These are phyloP conservation scores for Talaromyces amestolkiae DNA, from an alignment of 2,329 filamentous ascomycete genomes.

Conservation along the genomic window DNA sequence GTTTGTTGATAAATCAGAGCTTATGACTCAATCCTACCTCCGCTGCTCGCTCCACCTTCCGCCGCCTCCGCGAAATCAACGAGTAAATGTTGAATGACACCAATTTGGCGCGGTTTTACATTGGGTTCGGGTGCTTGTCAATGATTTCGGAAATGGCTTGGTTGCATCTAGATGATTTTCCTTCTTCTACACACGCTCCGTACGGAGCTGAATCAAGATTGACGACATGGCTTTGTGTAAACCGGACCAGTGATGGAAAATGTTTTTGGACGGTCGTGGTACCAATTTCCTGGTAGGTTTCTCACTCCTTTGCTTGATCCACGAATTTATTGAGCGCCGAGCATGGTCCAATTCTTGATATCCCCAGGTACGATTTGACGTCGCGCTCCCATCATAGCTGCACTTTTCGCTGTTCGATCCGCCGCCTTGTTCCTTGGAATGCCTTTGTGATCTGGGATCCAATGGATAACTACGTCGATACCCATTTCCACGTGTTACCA, in stretches of 20 bases:
- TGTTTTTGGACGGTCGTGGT: not conserved
- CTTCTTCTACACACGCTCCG: not conserved
- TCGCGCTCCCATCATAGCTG: not conserved
- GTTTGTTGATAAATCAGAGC: not conserved
- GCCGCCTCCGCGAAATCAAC: slow-evolving; percentile 94
- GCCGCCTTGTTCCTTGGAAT: not conserved
- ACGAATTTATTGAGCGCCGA: not conserved
- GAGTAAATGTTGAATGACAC: slow-evolving; percentile 54
- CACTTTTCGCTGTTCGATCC: not conserved
- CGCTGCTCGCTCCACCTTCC: slow-evolving; percentile 92
- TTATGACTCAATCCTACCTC: no score
- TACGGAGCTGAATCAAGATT: not conserved
- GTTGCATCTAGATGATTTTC: slow-evolving; percentile 14
- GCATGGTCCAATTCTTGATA: not conserved
- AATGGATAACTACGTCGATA: not conserved
- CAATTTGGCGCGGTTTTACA: slow-evolving; percentile 40
- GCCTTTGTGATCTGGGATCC: not conserved
- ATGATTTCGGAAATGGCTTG: slow-evolving; percentile 20
- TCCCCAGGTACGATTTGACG: not conserved
- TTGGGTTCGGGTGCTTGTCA: slow-evolving; percentile 17
- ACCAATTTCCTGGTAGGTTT: not conserved
- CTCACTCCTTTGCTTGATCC: not conserved
- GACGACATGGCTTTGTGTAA: not conserved
- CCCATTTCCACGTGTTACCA: not conserved
- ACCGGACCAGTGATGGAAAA: not conserved